Evolutionary conservation across 1,139 yeast species (phyloP).

Genomic region (Pneumocystis oryctolagi): DNA sequence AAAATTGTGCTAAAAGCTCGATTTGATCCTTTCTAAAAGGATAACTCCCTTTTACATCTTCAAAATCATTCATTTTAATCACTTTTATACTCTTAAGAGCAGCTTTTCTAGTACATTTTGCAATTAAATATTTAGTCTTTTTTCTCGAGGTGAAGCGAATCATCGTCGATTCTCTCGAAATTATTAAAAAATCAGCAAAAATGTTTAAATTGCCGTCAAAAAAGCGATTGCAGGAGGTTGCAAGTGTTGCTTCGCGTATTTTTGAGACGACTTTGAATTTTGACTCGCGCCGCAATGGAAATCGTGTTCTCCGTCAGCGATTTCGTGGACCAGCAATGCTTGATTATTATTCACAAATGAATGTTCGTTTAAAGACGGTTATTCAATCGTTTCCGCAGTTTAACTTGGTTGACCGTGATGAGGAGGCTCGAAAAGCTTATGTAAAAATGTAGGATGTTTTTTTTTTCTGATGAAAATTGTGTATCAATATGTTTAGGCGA

Average conservation of each 20-base stretch:
- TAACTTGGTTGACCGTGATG: background rate
- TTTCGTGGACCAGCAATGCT: conserved; percentile 16
- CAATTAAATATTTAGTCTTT: background rate
- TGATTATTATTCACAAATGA: conserved; percentile 15
- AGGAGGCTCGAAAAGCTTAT: background rate
- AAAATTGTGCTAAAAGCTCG: background rate
- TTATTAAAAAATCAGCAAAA: too few relatives aligned
- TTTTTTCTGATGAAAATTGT: background rate
- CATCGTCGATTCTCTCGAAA: too few relatives aligned
- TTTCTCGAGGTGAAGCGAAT: too few relatives aligned
- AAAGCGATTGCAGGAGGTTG: conserved; percentile 14
- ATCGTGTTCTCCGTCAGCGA: conserved; percentile 16
- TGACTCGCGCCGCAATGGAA: conserved; percentile 15
- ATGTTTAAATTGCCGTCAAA: conserved; percentile 10
- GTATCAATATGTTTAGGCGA: background rate
- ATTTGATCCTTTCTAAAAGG: background rate
- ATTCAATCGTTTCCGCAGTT: background rate
- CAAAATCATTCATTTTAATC: background rate
- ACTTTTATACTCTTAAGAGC: background rate
- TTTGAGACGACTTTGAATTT: conserved; percentile 16
- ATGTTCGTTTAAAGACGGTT: background rate
- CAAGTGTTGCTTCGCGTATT: conserved; percentile 13
- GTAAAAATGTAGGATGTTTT: background rate
- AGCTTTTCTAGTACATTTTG: background rate
- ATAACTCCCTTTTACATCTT: background rate